Percentiles rank a stretch among this genome's conserved stretches.
phyloP scores from a whole-genome alignment of 192 early-diverging fungal genomes.

The Helicostylum pulchrum region DNA sequence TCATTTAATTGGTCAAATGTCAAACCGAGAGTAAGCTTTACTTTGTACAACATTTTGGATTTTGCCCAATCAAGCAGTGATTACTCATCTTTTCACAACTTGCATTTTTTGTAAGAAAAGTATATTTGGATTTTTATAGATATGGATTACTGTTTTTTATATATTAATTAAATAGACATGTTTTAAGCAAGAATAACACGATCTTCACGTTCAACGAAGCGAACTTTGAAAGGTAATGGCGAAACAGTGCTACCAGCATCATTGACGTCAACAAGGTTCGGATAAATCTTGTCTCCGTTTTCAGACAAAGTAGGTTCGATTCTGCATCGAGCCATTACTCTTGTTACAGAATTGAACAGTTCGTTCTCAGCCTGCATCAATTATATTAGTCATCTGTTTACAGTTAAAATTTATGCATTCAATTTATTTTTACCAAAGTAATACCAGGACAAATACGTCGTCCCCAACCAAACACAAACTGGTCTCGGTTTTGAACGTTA shows the following conservation, averaged over 20 bases:
- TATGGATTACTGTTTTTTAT: no score
- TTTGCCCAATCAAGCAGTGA: no score
- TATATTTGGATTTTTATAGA: background rate
- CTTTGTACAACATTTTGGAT: no score
- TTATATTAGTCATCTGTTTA: background rate
- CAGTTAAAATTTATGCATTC: background rate
- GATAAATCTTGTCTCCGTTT: constrained; percentile 6
- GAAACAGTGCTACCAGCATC: background rate
- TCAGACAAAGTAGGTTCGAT: background rate
- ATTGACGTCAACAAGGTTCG: no score
- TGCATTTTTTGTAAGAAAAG: no score
- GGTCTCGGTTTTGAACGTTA: constrained; percentile 1
- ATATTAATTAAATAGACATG: background rate
- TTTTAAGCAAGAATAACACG: background rate
- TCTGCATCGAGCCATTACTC: background rate
- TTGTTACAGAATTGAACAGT: constrained; percentile 3
- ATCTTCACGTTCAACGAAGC: background rate
- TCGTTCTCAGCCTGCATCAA: constrained; percentile 5
- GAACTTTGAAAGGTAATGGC: background rate
- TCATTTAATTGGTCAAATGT: no score
- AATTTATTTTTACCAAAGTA: background rate
- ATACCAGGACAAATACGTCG: constrained; percentile 14
- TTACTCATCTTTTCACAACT: no score
- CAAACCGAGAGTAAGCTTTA: no score
- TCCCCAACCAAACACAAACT: constrained; percentile 4